Conservation (phyloP, 2,329 filamentous ascomycete genomes). For the Neofusicoccum sp. region DNA sequence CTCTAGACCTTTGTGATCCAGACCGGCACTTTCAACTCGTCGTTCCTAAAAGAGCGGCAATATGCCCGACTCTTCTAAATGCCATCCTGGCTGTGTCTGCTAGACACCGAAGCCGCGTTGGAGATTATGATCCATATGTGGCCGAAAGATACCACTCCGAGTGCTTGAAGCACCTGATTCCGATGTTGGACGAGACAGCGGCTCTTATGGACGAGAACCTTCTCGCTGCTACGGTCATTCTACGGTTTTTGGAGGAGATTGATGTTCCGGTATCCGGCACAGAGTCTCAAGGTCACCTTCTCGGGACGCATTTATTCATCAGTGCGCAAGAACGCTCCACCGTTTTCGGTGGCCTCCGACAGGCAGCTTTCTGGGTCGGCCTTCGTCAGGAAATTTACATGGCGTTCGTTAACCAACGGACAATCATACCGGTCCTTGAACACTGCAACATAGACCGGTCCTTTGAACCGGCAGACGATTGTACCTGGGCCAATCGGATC, state of each 20-base stretch:
- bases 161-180: conserved; percentile 43
- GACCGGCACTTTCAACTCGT: conserved; percentile 52
- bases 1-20: conserved; percentile 34
- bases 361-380: conserved; percentile 29
- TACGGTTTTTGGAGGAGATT: conserved; percentile 43
- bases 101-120: conserved; percentile 42
- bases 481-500: conserved; percentile 43
- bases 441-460: conserved; percentile 34
- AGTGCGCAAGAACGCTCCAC: conserved; percentile 9
- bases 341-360: conserved; percentile 15
- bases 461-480: conserved; percentile 39
- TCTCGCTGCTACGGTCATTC: conserved; percentile 42
- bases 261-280: conserved; percentile 37
- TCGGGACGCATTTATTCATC: conserved; percentile 33
- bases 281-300: conserved; percentile 38
- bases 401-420: conserved; percentile 28
- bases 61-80: conserved; percentile 48
- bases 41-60: conserved; percentile 54
- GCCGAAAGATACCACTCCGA: conserved; percentile 44
- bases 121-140: conserved; percentile 40
- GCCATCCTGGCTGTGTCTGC: conserved; percentile 44
- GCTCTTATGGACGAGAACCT: conserved; percentile 42
- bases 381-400: conserved; percentile 39
- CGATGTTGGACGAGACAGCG: conserved; percentile 38
- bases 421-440: conserved; percentile 26